phyloP scores from a whole-genome alignment of 2,329 filamentous ascomycete species.

The Penicillium palitans region DNA sequence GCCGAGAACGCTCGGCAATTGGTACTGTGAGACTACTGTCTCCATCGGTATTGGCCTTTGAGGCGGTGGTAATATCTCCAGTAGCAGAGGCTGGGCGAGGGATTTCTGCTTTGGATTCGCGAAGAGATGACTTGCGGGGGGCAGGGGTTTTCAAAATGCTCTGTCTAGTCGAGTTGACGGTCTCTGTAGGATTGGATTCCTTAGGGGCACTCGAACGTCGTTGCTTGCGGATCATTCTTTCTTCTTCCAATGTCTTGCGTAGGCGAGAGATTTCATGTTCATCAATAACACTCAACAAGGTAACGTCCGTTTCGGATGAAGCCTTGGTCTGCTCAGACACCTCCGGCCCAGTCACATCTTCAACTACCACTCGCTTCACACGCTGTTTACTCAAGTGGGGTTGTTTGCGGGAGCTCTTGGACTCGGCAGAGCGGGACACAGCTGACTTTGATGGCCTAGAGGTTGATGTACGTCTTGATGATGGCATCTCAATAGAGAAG shows the following conservation, averaged over 20 bases:
- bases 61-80: slow-evolving; percentile 37
- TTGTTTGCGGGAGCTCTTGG: slow-evolving; percentile 32
- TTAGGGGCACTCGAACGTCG: slow-evolving; percentile 35
- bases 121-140: slow-evolving; percentile 58
- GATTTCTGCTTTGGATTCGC: slow-evolving; percentile 46
- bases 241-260: slow-evolving; percentile 57
- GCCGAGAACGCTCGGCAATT: slow-evolving; percentile 32
- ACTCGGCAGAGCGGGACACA: slow-evolving; percentile 19
- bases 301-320: slow-evolving; percentile 43
- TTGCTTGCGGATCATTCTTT: slow-evolving; percentile 48
- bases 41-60: slow-evolving; percentile 30
- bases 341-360: slow-evolving; percentile 37
- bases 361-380: slow-evolving; percentile 40
- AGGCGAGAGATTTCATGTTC: slow-evolving; percentile 54
- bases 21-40: slow-evolving; percentile 34
- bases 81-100: slow-evolving; percentile 37
- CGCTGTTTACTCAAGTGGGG: slow-evolving; percentile 43
- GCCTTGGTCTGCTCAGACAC: slow-evolving; percentile 32
- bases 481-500: slow-evolving; percentile 39
- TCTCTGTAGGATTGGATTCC: slow-evolving; percentile 43
- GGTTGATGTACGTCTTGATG: slow-evolving; percentile 22
- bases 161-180: slow-evolving; percentile 38
- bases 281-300: slow-evolving; percentile 57
- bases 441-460: slow-evolving; percentile 25
- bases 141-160: slow-evolving; percentile 39